Conservation (phyloP, 805 yeast genomes). For the Nakazawaea wickerhamii region DNA sequence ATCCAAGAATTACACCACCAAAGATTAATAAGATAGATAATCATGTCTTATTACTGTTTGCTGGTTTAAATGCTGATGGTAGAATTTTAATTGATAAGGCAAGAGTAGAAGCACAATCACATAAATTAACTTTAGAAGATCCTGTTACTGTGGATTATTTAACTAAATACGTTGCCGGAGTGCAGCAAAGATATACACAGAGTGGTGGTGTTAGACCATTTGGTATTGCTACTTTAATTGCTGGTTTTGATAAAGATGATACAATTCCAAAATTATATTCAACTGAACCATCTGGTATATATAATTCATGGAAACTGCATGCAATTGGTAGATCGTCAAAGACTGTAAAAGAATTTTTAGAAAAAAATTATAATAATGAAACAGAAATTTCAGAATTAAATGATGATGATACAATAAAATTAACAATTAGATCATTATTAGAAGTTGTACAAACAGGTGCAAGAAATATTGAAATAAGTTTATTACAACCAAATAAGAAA, state of each 20-base stretch:
- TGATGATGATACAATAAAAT: conserved; percentile 67
- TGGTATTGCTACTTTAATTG: conserved; percentile 91
- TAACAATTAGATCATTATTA: conserved; percentile 79
- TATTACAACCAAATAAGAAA: conserved; percentile 65
- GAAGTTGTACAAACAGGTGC: conserved; percentile 99
- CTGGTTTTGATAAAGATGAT: conserved; percentile 91
- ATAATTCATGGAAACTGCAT: conserved; percentile 96
- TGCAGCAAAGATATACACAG: conserved; percentile 94
- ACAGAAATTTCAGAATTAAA: conserved; percentile 52
- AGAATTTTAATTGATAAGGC: conserved; percentile 92
- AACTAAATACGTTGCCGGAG: conserved; percentile 95
- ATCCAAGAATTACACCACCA: conserved; percentile 92
- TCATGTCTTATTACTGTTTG: conserved; percentile 89
- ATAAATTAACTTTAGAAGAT: conserved; percentile 89
- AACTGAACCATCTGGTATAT: conserved; percentile 97
- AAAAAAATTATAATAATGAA: conserved; percentile 61
- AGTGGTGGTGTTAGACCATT: conserved; percentile 98
- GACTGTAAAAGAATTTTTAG: conserved; percentile 92
- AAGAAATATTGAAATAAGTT: conserved; percentile 88
- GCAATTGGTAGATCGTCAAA: conserved; percentile 94
- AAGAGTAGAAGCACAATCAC: conserved; percentile 93
- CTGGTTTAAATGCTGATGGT: conserved; percentile 98
- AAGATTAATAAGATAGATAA: conserved; percentile 89
- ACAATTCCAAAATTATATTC: conserved; percentile 76
- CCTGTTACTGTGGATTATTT: conserved; percentile 88